Conservation (phyloP, 179 eudicot genomes). For the Heliamphora pulchella region DNA sequence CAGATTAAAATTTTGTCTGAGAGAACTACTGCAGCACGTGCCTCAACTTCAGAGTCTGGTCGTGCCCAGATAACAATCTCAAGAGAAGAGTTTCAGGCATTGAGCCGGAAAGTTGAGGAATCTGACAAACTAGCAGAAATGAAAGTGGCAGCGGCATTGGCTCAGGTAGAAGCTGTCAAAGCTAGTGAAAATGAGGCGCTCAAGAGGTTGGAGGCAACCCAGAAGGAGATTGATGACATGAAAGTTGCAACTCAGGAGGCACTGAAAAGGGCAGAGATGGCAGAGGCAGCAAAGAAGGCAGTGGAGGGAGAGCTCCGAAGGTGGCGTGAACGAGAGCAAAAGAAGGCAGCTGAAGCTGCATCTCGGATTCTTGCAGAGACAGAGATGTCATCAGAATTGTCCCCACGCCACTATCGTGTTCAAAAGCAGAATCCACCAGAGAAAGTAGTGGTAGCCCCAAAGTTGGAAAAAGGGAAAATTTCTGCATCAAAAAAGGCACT, state of each 20-base stretch:
- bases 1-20: constrained; percentile 61
- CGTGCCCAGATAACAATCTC: constrained; percentile 57
- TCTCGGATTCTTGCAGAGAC: constrained; percentile 63
- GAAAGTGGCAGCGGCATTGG: constrained; percentile 87
- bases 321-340: constrained; percentile 77
- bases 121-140: constrained; percentile 61
- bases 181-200: constrained; percentile 62
- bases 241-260: constrained; percentile 56
- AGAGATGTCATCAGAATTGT: constrained; percentile 35
- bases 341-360: constrained; percentile 78
- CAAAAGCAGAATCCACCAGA: constrained; percentile 36
- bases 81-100: constrained; percentile 62
- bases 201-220: constrained; percentile 47
- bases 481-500: constrained; percentile 50
- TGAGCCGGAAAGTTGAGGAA: constrained; percentile 70
- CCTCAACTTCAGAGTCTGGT: constrained; percentile 64
- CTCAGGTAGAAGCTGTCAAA: constrained; percentile 73
- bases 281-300: constrained; percentile 79
- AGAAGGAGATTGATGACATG: constrained; percentile 59
- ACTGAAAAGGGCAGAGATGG: constrained; percentile 65
- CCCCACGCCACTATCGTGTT: constrained; percentile 39
- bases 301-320: constrained; percentile 85
- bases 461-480: constrained; percentile 45
- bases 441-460: constrained; percentile 21
- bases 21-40: constrained; percentile 57